phyloP scores from a whole-genome alignment of 345 rosid genomes.

The Erysimum cheiranthoides region DNA sequence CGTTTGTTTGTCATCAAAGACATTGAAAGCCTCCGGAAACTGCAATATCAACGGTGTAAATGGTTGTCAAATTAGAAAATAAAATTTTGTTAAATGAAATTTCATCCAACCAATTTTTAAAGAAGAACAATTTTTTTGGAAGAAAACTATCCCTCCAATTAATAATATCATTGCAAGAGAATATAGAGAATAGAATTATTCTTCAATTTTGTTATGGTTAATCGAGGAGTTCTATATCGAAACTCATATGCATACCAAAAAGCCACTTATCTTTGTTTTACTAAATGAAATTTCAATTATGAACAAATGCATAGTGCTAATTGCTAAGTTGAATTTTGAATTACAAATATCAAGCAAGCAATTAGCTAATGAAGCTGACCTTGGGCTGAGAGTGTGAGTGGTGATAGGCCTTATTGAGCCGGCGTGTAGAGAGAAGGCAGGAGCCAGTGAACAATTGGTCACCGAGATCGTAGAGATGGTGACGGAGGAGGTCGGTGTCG shows the following conservation, averaged over 20 bases:
- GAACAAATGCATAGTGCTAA: neutral
- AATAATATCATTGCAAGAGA: no score
- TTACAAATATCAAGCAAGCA: neutral
- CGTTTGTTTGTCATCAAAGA: slow-evolving; percentile 62
- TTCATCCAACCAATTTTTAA: neutral
- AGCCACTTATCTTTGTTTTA: neutral
- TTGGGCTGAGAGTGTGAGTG: slow-evolving; percentile 47
- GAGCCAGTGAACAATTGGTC: slow-evolving; percentile 81
- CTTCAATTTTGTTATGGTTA: no score
- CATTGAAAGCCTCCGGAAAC: slow-evolving; percentile 79
- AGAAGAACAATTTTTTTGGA: no score
- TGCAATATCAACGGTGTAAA: slow-evolving; percentile 40
- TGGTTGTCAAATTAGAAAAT: neutral
- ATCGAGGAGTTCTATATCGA: no score
- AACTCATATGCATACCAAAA: no score
- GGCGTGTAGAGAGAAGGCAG: slow-evolving; percentile 60
- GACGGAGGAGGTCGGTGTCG: slow-evolving; percentile 62
- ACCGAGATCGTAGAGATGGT: slow-evolving; percentile 75
- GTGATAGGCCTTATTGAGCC: slow-evolving; percentile 40
- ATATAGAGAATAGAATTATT: no score
- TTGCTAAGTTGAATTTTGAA: neutral
- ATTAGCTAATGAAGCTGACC: slow-evolving; percentile 46
- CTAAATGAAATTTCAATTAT: neutral
- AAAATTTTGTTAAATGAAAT: neutral
- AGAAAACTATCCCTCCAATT: no score